These are phyloP conservation scores for Zoysia pacifica DNA, from an alignment of 176 grass and related monocot genomes.

Conservation along the genomic window DNA sequence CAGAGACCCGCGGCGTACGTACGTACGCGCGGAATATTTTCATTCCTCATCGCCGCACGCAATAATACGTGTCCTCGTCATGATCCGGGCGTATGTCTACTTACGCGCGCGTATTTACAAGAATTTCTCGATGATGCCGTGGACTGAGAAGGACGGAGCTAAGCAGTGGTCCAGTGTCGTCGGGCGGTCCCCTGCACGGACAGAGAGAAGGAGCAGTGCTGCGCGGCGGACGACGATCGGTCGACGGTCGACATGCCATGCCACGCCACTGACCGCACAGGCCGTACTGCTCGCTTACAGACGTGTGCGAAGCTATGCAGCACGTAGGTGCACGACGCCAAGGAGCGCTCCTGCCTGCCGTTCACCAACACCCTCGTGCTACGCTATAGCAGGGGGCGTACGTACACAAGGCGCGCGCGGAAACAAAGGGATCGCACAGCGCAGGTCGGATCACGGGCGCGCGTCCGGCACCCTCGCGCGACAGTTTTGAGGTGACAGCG, in stretches of 20 bases:
- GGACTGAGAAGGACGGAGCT: not conserved
- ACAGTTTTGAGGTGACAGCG: constrained; percentile 31
- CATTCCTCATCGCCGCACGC: constrained; percentile 5
- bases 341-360: not conserved
- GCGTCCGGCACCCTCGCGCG: constrained; percentile 23
- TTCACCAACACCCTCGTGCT: not conserved
- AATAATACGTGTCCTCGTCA: not conserved
- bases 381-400: not conserved
- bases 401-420: not conserved
- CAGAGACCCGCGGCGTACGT: not conserved
- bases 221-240: not conserved
- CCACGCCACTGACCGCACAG: not conserved
- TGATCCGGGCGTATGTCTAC: too few relatives aligned
- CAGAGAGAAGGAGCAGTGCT: not conserved
- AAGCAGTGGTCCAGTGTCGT: not conserved
- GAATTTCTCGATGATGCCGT: not conserved
- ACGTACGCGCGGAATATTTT: not conserved
- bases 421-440: constrained; percentile 6
- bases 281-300: not conserved
- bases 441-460: constrained; percentile 42
- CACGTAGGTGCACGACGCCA: too few relatives aligned
- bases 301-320: too few relatives aligned
- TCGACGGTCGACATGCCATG: not conserved
- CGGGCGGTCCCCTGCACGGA: not conserved
- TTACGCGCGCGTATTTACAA: too few relatives aligned